Evolutionary conservation across 768 basidiomycete genomes (phyloP), one percentile per base, ranked within the genome.

Genomic region (Asterophora parasitica): DNA sequence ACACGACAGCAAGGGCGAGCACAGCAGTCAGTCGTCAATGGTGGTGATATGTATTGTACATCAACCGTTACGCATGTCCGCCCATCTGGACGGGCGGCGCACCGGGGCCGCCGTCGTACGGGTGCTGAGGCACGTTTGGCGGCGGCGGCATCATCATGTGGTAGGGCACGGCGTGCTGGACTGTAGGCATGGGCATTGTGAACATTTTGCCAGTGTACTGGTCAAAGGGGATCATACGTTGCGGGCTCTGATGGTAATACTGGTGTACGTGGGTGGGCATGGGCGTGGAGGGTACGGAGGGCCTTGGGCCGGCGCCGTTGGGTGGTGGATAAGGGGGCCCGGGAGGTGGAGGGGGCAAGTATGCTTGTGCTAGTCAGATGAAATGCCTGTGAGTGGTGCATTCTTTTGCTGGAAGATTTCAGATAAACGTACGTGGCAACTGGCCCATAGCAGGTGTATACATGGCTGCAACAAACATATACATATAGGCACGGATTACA

Each of bases 121-220:
- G 78, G 61, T 89, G 88, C 52, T 83, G 84, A 33, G 78, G 78
- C 36, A 71, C 76, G 48, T 73, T 78, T 42, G 83, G 82, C 6
- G 84, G 84, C 46, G 85, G 86, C 46, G 82, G 85, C 85, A 90
- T 89, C 88, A 92, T 92, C 85, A 89, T 88, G n/a, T 78, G 84
- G 64, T 92, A 92, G 39, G 87, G 85, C 54, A 88, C 81, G 28
- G 90, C 87, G 58, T 91, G 90, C 66, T 83, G 83, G 63, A 92
- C 90, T 92, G 67, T 53, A 60, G 55, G 49, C 30, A 48, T 42
- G 58, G 53, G 47, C 48, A 52, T 55, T 37, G 59, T 67, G 53
- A 70, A 58, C 55, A 65, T 60, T 54, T 61, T 57, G 41, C 44
- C 54, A 64, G 46, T 55, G 42, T 41, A 58, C 40, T 45, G 47